Evolutionary conservation across 495 filamentous ascomycete genomes (phyloP).

Genomic region (Aeminium ludgeri): DNA sequence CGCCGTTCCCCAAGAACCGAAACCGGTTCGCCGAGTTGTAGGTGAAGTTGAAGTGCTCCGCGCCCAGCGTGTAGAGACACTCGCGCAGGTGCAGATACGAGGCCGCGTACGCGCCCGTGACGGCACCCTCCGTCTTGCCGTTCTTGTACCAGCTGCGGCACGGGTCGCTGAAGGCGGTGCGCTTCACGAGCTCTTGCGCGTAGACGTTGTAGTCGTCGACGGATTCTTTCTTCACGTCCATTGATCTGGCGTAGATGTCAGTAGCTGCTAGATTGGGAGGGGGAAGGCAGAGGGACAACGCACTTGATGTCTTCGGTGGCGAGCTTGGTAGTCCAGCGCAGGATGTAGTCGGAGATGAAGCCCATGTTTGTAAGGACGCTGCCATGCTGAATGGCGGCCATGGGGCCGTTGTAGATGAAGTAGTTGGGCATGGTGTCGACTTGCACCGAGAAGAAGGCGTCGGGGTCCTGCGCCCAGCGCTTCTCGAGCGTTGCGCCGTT

Average conservation of each 20-base stretch:
- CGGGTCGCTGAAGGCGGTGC: conserved; percentile 31
- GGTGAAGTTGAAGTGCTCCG: too few species aligned
- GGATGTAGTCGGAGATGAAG: conserved; percentile 35
- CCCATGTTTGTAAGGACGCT: conserved; percentile 29
- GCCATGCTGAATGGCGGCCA: conserved; percentile 22
- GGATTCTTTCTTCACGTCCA: conserved; percentile 26
- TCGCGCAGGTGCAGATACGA: too few species aligned
- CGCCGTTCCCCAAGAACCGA: too few species aligned
- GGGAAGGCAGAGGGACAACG: too few species aligned
- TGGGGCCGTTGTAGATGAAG: conserved; percentile 25
- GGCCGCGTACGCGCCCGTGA: too few species aligned
- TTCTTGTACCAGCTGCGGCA: conserved; percentile 40
- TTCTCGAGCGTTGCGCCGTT: conserved; percentile 15
- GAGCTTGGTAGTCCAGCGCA: conserved; percentile 31
- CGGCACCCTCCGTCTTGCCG: too few species aligned
- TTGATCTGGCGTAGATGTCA: conserved; percentile 4
- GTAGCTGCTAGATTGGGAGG: neutral
- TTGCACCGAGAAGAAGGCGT: conserved; percentile 21
- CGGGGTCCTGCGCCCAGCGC: conserved; percentile 17
- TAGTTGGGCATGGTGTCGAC: conserved; percentile 21
- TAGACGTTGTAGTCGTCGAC: conserved; percentile 30
- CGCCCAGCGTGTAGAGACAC: too few species aligned
- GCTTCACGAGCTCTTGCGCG: conserved; percentile 32
- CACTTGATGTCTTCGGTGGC: conserved; percentile 33
- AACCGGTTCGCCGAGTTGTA: too few species aligned